Evolutionary conservation across 768 basidiomycete species (phyloP), one percentile per base, ranked within the genome.

Genomic region (Pulveroboletus sp.): DNA sequence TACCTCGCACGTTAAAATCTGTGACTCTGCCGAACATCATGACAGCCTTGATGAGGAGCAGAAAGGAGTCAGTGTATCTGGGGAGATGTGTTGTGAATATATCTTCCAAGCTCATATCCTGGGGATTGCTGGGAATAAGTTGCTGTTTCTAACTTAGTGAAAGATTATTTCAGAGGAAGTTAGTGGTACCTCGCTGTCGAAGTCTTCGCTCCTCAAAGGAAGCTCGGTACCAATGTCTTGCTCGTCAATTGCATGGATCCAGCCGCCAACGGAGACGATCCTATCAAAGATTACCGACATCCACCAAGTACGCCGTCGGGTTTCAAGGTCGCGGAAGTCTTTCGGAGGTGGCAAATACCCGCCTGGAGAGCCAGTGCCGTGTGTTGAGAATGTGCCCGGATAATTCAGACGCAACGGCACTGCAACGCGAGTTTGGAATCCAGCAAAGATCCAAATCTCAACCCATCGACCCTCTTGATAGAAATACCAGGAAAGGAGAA

Each of bases 401-500:
- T 89, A 89, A 66, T 93, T 93, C 23, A 91, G 69, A 36, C 89
- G 82, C 26, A 93, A 73, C 6, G 89, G 90, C 16, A 92, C 76
- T 22, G 88, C 86, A 17, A 88, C 86, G 26, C 89, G 78, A 14
- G 84, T 88, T 63, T 90, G 86, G 60, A 91, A 91, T 12, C 80
- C 87, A 17, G 90, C 88, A 68, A 90, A 90, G 34, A 91, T 86
- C 90, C 90, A 92, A 4, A 92, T 85, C 68, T 93, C 90, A 9
- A 92, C 89, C 90, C 90, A 80, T 47, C 89, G 77, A 3, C 90
- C 89, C 68, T 92, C 90, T 49, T 89, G 85, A 62, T 91, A 93
- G 57, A 92, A 91, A 68, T 89, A 92, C 90, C 90, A 93, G 2
- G 87, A 88, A 16, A 93, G 78, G 20, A 93, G 71, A 53, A 86